phyloP scores from a whole-genome alignment of 208 protist genomes.

The Leishmania tropica region DNA sequence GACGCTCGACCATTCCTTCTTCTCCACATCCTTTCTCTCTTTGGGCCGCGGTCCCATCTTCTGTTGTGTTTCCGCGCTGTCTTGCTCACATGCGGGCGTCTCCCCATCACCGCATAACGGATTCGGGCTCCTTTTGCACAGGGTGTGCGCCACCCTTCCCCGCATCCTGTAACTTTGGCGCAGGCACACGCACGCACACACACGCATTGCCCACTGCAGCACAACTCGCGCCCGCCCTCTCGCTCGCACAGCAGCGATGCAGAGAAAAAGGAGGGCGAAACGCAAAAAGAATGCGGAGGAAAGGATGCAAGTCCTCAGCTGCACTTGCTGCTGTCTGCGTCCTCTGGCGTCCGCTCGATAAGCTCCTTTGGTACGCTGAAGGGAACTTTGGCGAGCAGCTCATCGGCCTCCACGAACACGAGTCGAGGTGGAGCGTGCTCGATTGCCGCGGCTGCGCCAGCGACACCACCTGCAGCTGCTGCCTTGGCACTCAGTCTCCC shows the following conservation, averaged over 20 bases:
- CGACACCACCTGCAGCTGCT: neutral
- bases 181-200: neutral
- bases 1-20: neutral
- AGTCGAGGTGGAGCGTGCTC: conserved; percentile 21
- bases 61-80: neutral
- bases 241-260: neutral
- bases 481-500: neutral
- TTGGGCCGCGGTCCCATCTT: neutral
- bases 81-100: neutral
- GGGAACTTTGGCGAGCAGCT: conserved; percentile 68
- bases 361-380: conserved; percentile 81
- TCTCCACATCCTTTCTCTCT: neutral
- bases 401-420: conserved; percentile 75
- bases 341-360: conserved; percentile 27
- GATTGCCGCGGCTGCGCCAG: neutral
- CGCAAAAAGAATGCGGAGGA: neutral
- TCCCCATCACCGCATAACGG: neutral
- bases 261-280: neutral
- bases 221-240: neutral
- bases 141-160: neutral
- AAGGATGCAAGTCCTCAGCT: neutral
- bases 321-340: neutral
- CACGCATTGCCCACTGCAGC: neutral
- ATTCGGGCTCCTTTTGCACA: neutral
- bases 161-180: neutral